phyloP scores from a whole-genome alignment of 2,329 filamentous ascomycete species.

The Thyridium curvatum region DNA sequence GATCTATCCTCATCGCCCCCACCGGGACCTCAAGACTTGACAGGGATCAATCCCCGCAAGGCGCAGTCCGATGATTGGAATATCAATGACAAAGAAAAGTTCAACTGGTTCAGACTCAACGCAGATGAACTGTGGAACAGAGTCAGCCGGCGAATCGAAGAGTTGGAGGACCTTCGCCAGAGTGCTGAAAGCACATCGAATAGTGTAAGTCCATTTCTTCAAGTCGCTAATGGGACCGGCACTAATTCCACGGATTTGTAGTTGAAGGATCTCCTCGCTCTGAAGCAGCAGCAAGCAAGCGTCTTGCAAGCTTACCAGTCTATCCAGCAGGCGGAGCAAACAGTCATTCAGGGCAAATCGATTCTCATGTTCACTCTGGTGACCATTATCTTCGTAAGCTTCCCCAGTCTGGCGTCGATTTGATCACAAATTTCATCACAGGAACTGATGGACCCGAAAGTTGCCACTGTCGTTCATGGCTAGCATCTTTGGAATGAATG shows the following conservation, averaged over 20 bases:
- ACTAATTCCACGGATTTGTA: slow-evolving; percentile 5
- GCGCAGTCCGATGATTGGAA: neutral
- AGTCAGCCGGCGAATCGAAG: slow-evolving; percentile 19
- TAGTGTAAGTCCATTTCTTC: slow-evolving; percentile 16
- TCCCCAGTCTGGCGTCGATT: neutral
- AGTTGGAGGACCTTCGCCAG: slow-evolving; percentile 23
- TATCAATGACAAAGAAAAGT: slow-evolving; percentile 5
- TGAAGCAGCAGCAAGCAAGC: slow-evolving; percentile 40
- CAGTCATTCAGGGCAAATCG: slow-evolving; percentile 31
- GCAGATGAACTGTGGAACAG: slow-evolving; percentile 18
- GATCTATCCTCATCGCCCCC: too few relatives aligned
- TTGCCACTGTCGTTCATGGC: slow-evolving; percentile 30
- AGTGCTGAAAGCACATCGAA: slow-evolving; percentile 24
- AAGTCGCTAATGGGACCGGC: neutral
- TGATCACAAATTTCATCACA: neutral
- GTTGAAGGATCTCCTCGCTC: slow-evolving; percentile 30
- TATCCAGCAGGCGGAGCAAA: slow-evolving; percentile 29
- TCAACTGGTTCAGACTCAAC: slow-evolving; percentile 17
- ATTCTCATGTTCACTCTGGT: slow-evolving; percentile 41
- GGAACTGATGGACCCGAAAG: slow-evolving; percentile 9
- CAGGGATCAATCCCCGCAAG: too few relatives aligned
- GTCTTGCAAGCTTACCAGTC: slow-evolving; percentile 36
- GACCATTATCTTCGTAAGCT: slow-evolving; percentile 39
- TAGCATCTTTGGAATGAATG: slow-evolving; percentile 31
- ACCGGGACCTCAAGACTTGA: too few relatives aligned